A percentile compares a stretch with the other conserved stretches of the same genome.
Evolutionary conservation across 331 rosid species (phyloP).

Genomic region (Saraca asoca): DNA sequence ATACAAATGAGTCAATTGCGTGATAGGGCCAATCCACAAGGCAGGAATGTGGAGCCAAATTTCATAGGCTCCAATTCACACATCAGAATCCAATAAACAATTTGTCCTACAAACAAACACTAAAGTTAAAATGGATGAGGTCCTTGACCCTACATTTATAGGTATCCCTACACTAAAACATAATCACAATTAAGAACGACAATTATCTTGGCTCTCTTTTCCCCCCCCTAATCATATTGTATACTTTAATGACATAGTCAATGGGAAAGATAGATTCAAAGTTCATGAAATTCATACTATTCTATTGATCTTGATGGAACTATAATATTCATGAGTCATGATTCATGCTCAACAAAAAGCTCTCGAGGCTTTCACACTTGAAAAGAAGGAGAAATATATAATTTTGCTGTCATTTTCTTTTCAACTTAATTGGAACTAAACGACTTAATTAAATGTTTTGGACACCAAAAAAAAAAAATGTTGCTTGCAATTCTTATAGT

Average conservation of each 20-base stretch:
- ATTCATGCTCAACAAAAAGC: slow-evolving; percentile 31
- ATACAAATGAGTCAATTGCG: slow-evolving; percentile 32
- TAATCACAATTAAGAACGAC: slow-evolving; percentile 10
- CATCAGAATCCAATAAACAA: slow-evolving; percentile 23
- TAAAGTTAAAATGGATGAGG: slow-evolving; percentile 19
- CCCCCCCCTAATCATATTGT: slow-evolving; percentile 19
- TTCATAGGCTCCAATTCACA: slow-evolving; percentile 30
- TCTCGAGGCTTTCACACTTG: slow-evolving; percentile 16
- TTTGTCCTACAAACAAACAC: slow-evolving; percentile 12
- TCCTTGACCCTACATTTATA: slow-evolving; percentile 13
- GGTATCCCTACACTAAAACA: background rate
- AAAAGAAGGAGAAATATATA: background rate
- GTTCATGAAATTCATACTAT: slow-evolving; percentile 14
- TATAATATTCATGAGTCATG: slow-evolving; percentile 14
- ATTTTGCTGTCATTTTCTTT: slow-evolving; percentile 7
- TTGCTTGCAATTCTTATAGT: no score
- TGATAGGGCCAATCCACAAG: slow-evolving; percentile 21
- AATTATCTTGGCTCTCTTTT: slow-evolving; percentile 4
- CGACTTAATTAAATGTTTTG: no score
- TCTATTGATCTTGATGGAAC: slow-evolving; percentile 28
- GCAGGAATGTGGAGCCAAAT: slow-evolving; percentile 20
- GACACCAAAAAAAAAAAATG: no score
- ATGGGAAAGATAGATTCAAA: slow-evolving; percentile 29
- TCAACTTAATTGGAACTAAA: slow-evolving; percentile 20
- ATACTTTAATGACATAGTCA: slow-evolving; percentile 35